These are phyloP conservation scores for Chlamydomonas sphaeroides DNA, from an alignment of 139 green algal species.

Conservation along the genomic window DNA sequence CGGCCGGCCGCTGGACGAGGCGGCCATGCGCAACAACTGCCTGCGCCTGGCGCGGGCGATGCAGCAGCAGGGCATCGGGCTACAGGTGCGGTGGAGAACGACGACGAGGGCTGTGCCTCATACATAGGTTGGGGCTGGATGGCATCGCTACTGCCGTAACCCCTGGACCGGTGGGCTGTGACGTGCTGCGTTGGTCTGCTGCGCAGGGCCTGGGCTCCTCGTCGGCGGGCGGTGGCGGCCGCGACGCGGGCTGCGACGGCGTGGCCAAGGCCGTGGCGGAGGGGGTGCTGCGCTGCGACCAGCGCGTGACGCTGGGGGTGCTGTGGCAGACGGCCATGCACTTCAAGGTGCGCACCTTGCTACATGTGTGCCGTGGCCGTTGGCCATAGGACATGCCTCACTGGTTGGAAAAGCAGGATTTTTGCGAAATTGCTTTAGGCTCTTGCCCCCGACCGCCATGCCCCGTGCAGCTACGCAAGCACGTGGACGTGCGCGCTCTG, in stretches of 20 bases:
- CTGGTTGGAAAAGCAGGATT: too few relatives aligned
- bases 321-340: conserved; percentile 67
- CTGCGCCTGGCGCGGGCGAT: conserved; percentile 42
- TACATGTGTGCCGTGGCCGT: too few relatives aligned
- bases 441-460: too few relatives aligned
- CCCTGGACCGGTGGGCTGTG: too few relatives aligned
- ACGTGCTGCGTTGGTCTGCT: too few relatives aligned
- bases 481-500: conserved; percentile 36
- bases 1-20: conserved; percentile 30
- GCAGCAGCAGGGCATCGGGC: conserved; percentile 65
- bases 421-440: too few relatives aligned
- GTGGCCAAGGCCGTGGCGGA: conserved; percentile 41
- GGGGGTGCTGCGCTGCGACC: conserved; percentile 73
- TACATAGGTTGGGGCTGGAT: too few relatives aligned
- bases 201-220: background rate
- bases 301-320: conserved; percentile 66
- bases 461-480: conserved; percentile 30
- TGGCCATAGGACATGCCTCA: too few relatives aligned
- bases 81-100: too few relatives aligned
- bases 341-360: conserved; percentile 30
- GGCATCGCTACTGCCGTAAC: too few relatives aligned
- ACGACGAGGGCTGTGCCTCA: too few relatives aligned
- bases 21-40: conserved; percentile 44
- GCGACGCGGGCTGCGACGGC: background rate
- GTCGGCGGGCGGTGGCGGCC: background rate